Base-by-base conservation (phyloP, 352 stramenopile genomes). In the Pythium oligandrum region DNA sequence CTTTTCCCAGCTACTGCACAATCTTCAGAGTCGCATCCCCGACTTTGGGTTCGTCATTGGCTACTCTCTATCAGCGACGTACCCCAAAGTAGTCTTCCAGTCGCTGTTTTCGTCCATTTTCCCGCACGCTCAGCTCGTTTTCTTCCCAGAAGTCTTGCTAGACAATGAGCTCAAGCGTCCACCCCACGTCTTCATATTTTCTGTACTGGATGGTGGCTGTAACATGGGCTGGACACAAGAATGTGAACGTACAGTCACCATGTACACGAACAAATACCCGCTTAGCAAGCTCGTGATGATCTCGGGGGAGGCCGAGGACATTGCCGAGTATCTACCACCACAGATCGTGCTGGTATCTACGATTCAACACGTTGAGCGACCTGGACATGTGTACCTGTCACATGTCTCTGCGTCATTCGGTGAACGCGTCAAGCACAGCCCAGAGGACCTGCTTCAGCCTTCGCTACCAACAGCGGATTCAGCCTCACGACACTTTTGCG, bases 331-430 rank as follows among this genome's bases (percentile, higher is more conserved):
- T 26, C 17, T 43, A n/a, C 39, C 39, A 1, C 39, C 12, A n/a
- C 9, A 9, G 39, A 43, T 43, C 8, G 9, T 32, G 43, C 11
- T 48, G 17, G 7, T 48, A 17, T 32, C 48, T 12, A 54, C 10
- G 48, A 54, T 26, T 30, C 7, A 11, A 33, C 48, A 0, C 17
- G 17, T 10, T 40, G 11, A 34, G 6, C 11, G 17, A 26, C 17
- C 17, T 26, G 17, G 42, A 17, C 48, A 66, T 38, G 55, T 51
- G 0, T 62, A 71, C 40, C 8, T 73, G 4, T 51, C 64, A 4
- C 43, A 76, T 33, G 73, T 67, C 17, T 71, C 67, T 11, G 55
- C 40, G 5, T 69, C 64, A 1, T 87, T 87, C 40, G 62, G 50
- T 0, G 74, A 81, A 47, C 61, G 66, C 0, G 30, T 65, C 6